Evolutionary conservation across 768 basidiomycete genomes (phyloP), one percentile per base, ranked within the genome.

Genomic region (Suillus decipiens): DNA sequence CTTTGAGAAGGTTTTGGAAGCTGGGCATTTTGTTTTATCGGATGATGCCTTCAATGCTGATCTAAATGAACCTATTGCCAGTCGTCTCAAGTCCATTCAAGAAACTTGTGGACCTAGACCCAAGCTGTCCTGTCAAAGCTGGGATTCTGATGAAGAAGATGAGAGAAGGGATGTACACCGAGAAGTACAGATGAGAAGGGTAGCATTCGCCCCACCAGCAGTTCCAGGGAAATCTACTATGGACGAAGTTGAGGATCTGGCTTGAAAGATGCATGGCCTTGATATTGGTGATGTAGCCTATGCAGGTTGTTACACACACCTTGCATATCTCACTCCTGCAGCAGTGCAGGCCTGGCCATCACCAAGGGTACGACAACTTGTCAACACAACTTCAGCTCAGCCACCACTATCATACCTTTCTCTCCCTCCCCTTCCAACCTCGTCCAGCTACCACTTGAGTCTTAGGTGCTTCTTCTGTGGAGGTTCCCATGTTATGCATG

Each of bases 51-150:
- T 42, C 7, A 3, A 42, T 3, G 41, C 41, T 0, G 41, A 42
- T 2, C 17, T 42, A 1, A 42, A 42, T 7, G 8, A 42, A 19
- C 41, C 41, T 6, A 42, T 42, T 8, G 6, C 1, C 15, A 15
- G 2, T 6, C 17, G 8, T 17, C 6, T 19, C 17, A 42, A 42
- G 41, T 8, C 6, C 0, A 42, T 42, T 9, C 15, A 3, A 8
- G 41, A 22, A 1, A 8, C 10, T 1, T 0, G 22, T 12, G 36
- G 11, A 5, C n/a, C n/a, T n/a, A n/a, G n/a, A n/a, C 0, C 3
- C 0, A 12, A 5, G 11, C 22, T 1, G 1, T 11, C n/a, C 1
- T 5, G 7, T 5, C 45, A 11, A 24, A 3, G 3, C 3, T 22
- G 22, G 47, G 47, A 48, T 6, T 48, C 47, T 14, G 47, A 48